Base-by-base conservation (phyloP, 1,284 basidiomycete species). In the Xanthoconium separans region DNA sequence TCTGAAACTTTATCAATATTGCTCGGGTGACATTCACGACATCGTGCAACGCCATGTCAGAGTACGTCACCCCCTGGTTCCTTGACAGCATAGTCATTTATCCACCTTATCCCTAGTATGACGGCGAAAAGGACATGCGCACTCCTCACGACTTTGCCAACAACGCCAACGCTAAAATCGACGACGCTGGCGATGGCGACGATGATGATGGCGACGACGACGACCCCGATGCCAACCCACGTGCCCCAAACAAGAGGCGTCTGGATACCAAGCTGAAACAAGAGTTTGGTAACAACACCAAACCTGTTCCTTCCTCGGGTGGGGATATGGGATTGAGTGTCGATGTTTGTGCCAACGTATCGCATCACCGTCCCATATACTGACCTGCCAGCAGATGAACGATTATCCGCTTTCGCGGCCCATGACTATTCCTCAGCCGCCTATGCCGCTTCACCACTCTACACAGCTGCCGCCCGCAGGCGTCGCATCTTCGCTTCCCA, bases 1-100 rank as follows among this genome's bases (percentile, higher is more conserved):
- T 66, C 60, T 78, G 52, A 86, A 86, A 70, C 75, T 85, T 2
- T 83, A 83, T 66, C 82, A 85, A 66, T 86, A 84, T 62, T 79
- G 78, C 57, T 83, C 81, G 10, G 71, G 76, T 11, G 79, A 83
- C 63, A 75, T 81, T 47, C 75, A 79, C 52, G 72, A 75, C 55
- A 77, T 81, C 55, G 75, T 81, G 22, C 73, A 79, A 57, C 71
- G 79, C 39, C 80, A 81, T 61, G 50, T 80, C 43, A 68, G 72
- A 55, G 79, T 79, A 61, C 42, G 77, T 70, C 41, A 10, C 15
- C 6, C 24, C 30, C 10, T 6, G 10, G 3, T 45, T 6, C 3
- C 37, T 30, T 2, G 29, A 29, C 18, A 34, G 16, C 24, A 2
- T 29, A 29, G 9, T 10, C 20, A 12, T 45, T 51, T 24, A 50